phyloP scores from a whole-genome alignment of 2,329 filamentous ascomycete species.

The Pseudocercospora fuligena region DNA sequence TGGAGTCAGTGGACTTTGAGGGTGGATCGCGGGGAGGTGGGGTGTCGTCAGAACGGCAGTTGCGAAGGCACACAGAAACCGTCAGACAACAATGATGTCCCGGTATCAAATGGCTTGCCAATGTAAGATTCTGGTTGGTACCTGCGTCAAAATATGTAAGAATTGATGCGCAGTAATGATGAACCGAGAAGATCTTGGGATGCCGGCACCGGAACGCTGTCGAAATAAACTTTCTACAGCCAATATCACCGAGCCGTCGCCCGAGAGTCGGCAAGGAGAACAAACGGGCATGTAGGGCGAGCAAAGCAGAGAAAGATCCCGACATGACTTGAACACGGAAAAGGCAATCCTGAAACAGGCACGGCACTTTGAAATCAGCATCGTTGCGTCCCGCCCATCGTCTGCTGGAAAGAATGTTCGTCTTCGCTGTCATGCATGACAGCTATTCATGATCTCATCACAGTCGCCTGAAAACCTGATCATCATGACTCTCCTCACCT shows the following conservation, averaged over 20 bases:
- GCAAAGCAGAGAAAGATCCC: no score
- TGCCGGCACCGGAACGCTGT: neutral
- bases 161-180: neutral
- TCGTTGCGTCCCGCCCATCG: no score
- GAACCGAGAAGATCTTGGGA: neutral
- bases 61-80: neutral
- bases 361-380: no score
- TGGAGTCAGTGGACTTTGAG: neutral
- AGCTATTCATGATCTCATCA: no score
- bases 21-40: neutral
- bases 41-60: neutral
- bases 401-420: no score
- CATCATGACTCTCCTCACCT: neutral
- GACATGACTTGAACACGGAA: no score
- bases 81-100: neutral
- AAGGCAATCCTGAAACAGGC: no score
- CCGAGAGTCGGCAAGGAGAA: neutral
- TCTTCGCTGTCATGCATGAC: no score
- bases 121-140: neutral
- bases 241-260: neutral
- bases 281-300: no score
- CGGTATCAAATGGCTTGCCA: neutral
- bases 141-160: neutral
- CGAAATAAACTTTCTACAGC: neutral
- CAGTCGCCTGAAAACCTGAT: no score